phyloP scores from a whole-genome alignment of 371 early-diverging fungal species.

The Mortierella sp. region DNA sequence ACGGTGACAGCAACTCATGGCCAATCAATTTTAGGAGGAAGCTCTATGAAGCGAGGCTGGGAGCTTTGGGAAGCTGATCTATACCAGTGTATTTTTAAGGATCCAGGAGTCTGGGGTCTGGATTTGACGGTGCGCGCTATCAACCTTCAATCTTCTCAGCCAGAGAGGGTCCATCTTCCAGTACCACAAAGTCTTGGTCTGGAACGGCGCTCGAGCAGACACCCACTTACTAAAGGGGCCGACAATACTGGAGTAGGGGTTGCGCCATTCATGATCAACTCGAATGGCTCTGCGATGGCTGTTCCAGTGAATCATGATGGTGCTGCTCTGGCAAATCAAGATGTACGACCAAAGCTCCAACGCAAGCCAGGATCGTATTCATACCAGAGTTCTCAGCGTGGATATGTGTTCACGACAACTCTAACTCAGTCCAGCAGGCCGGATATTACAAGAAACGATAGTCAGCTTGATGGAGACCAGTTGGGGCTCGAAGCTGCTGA shows the following conservation, averaged over 20 bases:
- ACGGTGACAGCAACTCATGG: not conserved
- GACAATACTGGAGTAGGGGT: not conserved
- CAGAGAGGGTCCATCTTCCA: not conserved
- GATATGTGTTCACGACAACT: constrained; percentile 17
- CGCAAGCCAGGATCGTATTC: constrained; percentile 36
- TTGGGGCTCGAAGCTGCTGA: not conserved
- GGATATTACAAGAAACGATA: not conserved
- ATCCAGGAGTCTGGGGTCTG: constrained; percentile 45
- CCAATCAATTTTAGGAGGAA: not conserved
- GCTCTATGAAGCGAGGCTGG: constrained; percentile 44
- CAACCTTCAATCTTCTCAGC: constrained; percentile 28
- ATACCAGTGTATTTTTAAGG: constrained; percentile 53
- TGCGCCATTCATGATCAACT: constrained; percentile 10
- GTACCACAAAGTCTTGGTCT: not conserved
- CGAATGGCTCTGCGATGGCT: constrained; percentile 44
- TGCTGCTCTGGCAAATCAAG: not conserved
- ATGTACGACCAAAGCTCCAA: constrained; percentile 26
- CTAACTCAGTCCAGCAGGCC: not conserved
- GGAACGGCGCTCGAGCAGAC: not conserved
- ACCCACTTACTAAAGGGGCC: not conserved
- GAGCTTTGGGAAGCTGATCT: constrained; percentile 56
- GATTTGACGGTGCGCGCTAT: constrained; percentile 40
- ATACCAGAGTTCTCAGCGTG: constrained; percentile 16
- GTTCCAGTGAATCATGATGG: constrained; percentile 7
- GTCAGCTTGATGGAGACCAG: not conserved